Percentiles rank a stretch among this genome's conserved stretches.
Evolutionary conservation across 2,329 filamentous ascomycete species (phyloP).

Genomic region (Beauveria caledonica): DNA sequence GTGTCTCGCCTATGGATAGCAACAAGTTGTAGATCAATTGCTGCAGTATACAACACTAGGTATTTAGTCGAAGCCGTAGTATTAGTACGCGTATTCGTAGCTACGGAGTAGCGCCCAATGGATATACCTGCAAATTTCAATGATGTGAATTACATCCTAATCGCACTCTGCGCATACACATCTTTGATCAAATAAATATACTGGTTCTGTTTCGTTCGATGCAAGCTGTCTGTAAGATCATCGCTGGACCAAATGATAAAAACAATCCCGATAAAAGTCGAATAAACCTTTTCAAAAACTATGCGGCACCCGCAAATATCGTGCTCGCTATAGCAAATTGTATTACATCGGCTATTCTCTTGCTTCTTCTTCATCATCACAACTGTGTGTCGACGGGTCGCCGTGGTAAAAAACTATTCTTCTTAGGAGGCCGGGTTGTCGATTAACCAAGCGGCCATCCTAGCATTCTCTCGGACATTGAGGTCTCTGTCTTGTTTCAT

Average conservation of each 20-base stretch:
- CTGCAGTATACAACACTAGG: too few relatives aligned
- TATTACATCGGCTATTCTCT: background rate
- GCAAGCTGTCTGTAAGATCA: background rate
- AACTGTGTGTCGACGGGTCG: background rate
- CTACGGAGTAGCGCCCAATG: too few relatives aligned
- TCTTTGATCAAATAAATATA: background rate
- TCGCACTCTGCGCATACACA: background rate
- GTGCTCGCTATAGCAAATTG: background rate
- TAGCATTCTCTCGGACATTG: constrained; percentile 77
- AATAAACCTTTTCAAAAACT: background rate
- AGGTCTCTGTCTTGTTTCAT: constrained; percentile 61
- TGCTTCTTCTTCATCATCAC: background rate
- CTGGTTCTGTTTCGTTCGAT: background rate
- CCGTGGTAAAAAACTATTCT: background rate
- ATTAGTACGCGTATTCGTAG: too few relatives aligned
- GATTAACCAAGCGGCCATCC: constrained; percentile 69
- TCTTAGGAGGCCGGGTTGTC: constrained; percentile 31
- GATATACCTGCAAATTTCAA: too few relatives aligned
- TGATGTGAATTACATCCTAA: too few relatives aligned
- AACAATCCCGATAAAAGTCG: background rate
- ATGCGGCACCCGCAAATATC: background rate
- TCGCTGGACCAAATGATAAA: background rate
- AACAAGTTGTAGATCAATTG: background rate
- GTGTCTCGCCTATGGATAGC: background rate
- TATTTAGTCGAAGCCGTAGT: too few relatives aligned